A percentile compares a stretch with the other conserved stretches of the same genome.
Evolutionary conservation across 169 alveolate species (phyloP).

Genomic region (Eimeria necatrix): DNA sequence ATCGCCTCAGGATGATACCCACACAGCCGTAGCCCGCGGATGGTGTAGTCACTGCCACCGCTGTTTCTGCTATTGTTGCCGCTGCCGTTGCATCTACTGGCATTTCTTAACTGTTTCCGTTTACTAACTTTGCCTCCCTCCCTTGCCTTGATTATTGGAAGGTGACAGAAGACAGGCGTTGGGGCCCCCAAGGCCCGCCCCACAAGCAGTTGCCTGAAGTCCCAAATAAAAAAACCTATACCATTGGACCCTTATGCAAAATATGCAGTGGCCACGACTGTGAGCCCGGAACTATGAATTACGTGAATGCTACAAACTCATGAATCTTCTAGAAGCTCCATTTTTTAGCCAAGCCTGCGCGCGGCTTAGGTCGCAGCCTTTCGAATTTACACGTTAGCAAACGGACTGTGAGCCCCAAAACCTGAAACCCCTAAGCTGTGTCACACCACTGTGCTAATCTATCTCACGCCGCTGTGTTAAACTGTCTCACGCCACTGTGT

Average conservation of each 20-base stretch:
- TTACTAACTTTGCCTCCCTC: conserved; percentile 84
- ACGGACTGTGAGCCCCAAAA: neutral
- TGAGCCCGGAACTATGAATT: neutral
- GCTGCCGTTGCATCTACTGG: neutral
- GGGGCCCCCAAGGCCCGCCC: conserved; percentile 81
- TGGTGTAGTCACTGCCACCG: neutral
- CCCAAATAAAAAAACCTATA: neutral
- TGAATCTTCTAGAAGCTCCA: neutral
- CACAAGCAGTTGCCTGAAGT: conserved; percentile 80
- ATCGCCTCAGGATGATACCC: neutral
- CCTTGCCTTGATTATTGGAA: conserved; percentile 79
- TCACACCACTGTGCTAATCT: too few species aligned
- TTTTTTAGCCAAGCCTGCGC: neutral
- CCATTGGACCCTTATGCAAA: neutral
- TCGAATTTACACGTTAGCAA: neutral
- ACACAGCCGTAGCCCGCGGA: neutral
- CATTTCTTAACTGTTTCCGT: conserved; percentile 53
- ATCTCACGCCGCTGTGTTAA: too few species aligned
- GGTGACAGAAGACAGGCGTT: conserved; percentile 82
- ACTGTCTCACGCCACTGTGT: conserved; percentile 83
- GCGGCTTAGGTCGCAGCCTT: neutral
- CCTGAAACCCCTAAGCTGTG: too few species aligned
- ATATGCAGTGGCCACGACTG: neutral
- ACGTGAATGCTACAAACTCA: neutral
- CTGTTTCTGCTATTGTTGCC: neutral